Percentiles rank a stretch among this genome's conserved stretches.
These are phyloP conservation scores for Abeoforma whisleri DNA, from an alignment of 78 protist species.

Conservation along the genomic window DNA sequence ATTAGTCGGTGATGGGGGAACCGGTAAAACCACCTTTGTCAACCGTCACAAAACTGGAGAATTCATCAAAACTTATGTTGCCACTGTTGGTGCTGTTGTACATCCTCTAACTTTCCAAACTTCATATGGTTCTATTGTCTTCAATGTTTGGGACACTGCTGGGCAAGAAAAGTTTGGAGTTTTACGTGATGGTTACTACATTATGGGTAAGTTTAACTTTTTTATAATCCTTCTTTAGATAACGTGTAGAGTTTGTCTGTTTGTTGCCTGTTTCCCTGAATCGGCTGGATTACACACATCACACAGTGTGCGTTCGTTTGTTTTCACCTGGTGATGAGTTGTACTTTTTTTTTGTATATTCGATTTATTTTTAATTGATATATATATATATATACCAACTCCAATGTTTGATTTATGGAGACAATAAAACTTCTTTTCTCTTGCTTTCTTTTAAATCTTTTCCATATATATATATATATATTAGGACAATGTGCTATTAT, in stretches of 20 bases:
- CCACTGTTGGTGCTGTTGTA: constrained; percentile 86
- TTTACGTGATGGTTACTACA: constrained; percentile 94
- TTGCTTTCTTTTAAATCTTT: constrained; percentile 31
- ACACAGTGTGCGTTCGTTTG: background rate
- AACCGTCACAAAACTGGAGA: constrained; percentile 98
- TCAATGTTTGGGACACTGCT: constrained; percentile 99
- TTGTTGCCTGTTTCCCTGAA: too few relatives aligned
- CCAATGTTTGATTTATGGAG: too few relatives aligned
- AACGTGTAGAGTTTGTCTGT: too few relatives aligned
- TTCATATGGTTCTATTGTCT: constrained; percentile 78
- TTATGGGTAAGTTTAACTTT: constrained; percentile 30
- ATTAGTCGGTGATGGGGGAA: constrained; percentile 96
- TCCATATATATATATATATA: too few relatives aligned
- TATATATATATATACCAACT: too few relatives aligned
- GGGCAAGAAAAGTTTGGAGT: constrained; percentile 99
- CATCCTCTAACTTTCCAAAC: constrained; percentile 89
- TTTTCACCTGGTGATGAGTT: constrained; percentile 1
- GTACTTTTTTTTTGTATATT: background rate
- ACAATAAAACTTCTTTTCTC: background rate
- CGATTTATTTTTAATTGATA: background rate
- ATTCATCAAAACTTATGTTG: constrained; percentile 90
- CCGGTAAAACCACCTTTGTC: constrained; percentile 98
- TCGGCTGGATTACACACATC: background rate
- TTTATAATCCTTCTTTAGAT: too few relatives aligned
- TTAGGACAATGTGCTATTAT: constrained; percentile 96